These are phyloP conservation scores for Cercospora sp. DNA, from an alignment of 2,329 filamentous ascomycete species.

Conservation along the genomic window DNA sequence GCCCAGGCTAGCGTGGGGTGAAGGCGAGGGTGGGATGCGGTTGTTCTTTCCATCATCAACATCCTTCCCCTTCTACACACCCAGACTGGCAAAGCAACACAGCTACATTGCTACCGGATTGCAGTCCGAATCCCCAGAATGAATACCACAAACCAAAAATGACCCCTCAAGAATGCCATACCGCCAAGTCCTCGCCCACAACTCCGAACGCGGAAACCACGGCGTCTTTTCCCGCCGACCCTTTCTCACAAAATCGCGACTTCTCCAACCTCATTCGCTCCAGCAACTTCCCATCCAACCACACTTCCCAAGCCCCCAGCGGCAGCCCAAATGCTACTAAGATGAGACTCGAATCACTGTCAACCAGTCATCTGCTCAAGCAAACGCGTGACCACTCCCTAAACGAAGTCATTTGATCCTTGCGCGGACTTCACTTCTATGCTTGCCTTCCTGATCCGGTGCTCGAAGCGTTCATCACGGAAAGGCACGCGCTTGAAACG, in stretches of 20 bases:
- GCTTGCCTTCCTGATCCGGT: slow-evolving; percentile 17
- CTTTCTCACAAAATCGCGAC: background rate
- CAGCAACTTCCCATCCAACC: background rate
- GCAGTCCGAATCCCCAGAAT: background rate
- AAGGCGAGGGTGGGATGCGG: background rate
- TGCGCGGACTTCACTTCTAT: slow-evolving; percentile 9
- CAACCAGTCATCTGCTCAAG: slow-evolving; percentile 22
- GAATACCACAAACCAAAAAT: background rate
- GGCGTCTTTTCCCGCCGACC: background rate
- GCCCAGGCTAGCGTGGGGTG: background rate
- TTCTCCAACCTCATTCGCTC: slow-evolving; percentile 16
- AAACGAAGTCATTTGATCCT: slow-evolving; percentile 9
- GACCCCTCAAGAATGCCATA: background rate
- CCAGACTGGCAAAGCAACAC: background rate
- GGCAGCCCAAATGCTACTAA: slow-evolving; percentile 17
- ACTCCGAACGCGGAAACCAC: background rate
- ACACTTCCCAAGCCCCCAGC: slow-evolving; percentile 11
- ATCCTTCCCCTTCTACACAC: background rate
- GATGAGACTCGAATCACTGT: slow-evolving; percentile 17
- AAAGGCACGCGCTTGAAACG: slow-evolving; percentile 5
- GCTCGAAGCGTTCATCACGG: slow-evolving; percentile 15
- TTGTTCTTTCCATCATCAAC: background rate
- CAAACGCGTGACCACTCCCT: background rate
- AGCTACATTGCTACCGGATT: background rate
- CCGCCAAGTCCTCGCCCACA: background rate